These are phyloP conservation scores for Ashbya aceris DNA, from an alignment of 1,139 yeast genomes.

Conservation along the genomic window DNA sequence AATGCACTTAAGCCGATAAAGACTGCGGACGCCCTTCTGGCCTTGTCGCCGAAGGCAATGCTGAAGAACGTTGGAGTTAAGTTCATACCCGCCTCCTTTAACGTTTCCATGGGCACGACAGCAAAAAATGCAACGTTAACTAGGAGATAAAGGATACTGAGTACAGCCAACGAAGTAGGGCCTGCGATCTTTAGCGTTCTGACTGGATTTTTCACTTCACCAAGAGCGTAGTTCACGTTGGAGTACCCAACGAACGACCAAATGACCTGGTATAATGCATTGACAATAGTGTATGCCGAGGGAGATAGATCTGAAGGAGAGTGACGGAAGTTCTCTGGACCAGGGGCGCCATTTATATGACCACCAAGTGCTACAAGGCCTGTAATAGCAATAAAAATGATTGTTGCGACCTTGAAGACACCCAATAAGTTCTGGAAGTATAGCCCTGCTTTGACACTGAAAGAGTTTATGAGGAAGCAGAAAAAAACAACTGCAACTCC, in stretches of 20 bases:
- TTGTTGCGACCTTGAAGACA: slow-evolving; percentile 58
- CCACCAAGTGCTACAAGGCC: slow-evolving; percentile 82
- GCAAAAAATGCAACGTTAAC: slow-evolving; percentile 68
- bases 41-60: slow-evolving; percentile 58
- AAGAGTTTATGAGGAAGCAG: slow-evolving; percentile 56
- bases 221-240: slow-evolving; percentile 74
- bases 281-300: slow-evolving; percentile 69
- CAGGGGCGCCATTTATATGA: slow-evolving; percentile 43
- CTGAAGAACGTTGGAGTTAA: slow-evolving; percentile 69
- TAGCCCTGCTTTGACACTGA: slow-evolving; percentile 57
- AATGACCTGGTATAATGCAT: slow-evolving; percentile 68
- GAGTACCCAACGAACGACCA: slow-evolving; percentile 73
- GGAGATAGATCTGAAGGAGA: slow-evolving; percentile 48
- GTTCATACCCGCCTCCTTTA: slow-evolving; percentile 54
- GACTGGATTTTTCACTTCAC: slow-evolving; percentile 60
- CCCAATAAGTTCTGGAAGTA: slow-evolving; percentile 63
- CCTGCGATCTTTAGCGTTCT: slow-evolving; percentile 55
- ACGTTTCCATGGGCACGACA: slow-evolving; percentile 58
- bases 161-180: slow-evolving; percentile 49
- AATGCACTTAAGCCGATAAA: slow-evolving; percentile 66
- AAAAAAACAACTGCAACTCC: slow-evolving; percentile 69
- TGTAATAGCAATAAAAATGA: slow-evolving; percentile 57
- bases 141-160: slow-evolving; percentile 55
- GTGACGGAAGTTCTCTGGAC: slow-evolving; percentile 52
- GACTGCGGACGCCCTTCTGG: slow-evolving; percentile 61